Evolutionary conservation across 169 alveolate species (phyloP), one percentile per base, ranked within the genome.

Genomic region (Plasmodium berghei): DNA sequence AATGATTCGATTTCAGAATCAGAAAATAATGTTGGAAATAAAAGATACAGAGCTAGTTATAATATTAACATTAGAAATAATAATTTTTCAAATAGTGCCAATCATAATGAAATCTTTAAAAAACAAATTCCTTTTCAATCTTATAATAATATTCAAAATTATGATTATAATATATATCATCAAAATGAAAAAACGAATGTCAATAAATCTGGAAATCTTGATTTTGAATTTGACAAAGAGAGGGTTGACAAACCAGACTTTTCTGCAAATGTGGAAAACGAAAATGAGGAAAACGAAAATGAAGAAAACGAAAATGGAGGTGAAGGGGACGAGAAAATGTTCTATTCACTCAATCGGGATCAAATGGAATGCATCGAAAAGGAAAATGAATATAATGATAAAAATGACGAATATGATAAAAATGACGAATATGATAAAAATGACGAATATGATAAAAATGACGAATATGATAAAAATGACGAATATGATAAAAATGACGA

Each of bases 11-110:
- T 9, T 55, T 2, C 3, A 55, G 22, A 55, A 16, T 5, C 16
- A 9, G 28, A 55, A 55, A 16, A 9, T 55, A 8, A 55, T 55
- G 9, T 5, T 5, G 9, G 42, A 34, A 55, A 16, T 55, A 12
- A 55, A 45, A 77, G 66, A 42, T 24, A 75, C 9, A 48, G 89
- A 22, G 89, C 89, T 14, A 77, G 89, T 20, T 64, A 77, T 66
- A 77, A 70, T 45, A 59, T 66, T 18, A 48, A 5, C 18, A 22
- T 67, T 20, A n/a, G 67, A 54, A 56, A 52, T 16, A 56, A 64
- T 9, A 45, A 45, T 28, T 72, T 22, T 61, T 6, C 8, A 4
- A 2, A 28, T 28, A 5, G 42, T 34, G 3, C 8, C 42, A 34
- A 34, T 34, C 4, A 34, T 3, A 34, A 34, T 34, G 42, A 2